Evolutionary conservation across 805 yeast genomes (phyloP).

Genomic region (Myxozyma neotropica): DNA sequence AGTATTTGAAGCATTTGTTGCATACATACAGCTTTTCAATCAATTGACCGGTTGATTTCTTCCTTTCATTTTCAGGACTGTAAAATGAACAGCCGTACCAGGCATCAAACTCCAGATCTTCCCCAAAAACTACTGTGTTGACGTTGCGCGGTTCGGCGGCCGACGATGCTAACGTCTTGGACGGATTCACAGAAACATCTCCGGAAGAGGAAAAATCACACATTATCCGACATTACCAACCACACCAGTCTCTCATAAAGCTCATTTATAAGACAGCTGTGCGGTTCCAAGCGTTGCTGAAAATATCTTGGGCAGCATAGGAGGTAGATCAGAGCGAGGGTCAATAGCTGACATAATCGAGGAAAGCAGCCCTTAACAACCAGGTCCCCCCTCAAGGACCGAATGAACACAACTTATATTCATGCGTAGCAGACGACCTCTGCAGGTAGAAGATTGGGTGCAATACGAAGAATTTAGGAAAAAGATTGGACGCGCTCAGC

Average conservation of each 20-base stretch:
- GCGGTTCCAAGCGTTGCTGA: too few species aligned
- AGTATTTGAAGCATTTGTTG: conserved; percentile 80
- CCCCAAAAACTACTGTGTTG: conserved; percentile 65
- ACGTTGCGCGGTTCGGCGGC: conserved; percentile 51
- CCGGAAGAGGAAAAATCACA: conserved; percentile 2
- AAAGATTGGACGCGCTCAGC: too few species aligned
- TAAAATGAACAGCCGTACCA: conserved; percentile 79
- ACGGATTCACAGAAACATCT: neutral
- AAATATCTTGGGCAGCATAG: too few species aligned
- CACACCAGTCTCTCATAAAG: neutral
- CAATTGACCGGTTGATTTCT: conserved; percentile 15
- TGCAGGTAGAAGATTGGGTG: too few species aligned
- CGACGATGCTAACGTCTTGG: neutral
- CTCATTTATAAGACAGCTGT: neutral
- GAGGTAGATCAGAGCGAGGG: too few species aligned
- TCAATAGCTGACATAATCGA: too few species aligned
- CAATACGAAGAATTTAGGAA: too few species aligned
- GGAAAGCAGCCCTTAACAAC: too few species aligned
- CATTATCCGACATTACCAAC: conserved; percentile 8
- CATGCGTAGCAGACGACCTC: too few species aligned
- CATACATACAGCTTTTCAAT: conserved; percentile 61
- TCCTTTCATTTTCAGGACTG: conserved; percentile 6
- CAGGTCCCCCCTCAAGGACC: too few species aligned
- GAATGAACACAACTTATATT: too few species aligned
- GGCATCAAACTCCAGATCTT: conserved; percentile 61